Base-by-base conservation (phyloP, 1,139 yeast species). In the Kluyveromyces sp. region DNA sequence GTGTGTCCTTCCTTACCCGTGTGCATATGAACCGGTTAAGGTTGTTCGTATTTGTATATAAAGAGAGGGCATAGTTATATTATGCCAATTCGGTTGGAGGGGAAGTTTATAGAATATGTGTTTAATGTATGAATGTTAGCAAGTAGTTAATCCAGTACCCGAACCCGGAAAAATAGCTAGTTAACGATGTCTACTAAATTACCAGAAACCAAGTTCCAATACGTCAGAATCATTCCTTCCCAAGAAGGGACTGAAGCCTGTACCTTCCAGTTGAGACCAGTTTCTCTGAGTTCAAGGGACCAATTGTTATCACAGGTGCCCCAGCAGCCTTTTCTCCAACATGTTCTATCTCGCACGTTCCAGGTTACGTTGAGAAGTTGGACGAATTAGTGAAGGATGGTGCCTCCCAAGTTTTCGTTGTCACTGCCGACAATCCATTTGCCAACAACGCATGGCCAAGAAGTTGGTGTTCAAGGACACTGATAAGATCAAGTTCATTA, bases 271-370 rank as follows among this genome's bases (percentile, higher is more conserved):
- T 53, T 38, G 53, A 60, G 39, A 53, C 50, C 28, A 42, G 49
- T n/a, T 59, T 63, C 61, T 39, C 55, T 35, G 53, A 60, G 41
- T 55, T 66, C 40, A 53, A 62, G 41, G 62, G 65, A 53, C 66
- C 68, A 58, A 65, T 85, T 41, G 79, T 85, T 39, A 72, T 87
- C 57, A 87, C 90, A 37, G 77, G 87, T 48, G 95, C 86, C 29
- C 96, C 96, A 51, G 95, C 95, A 53, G 95, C 96, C 27, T 88
- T 87, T 74, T 85, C 96, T 35, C 95, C 95, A 54, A 81, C 95
- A 4, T 88, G 96, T 69, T 79, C 92, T 34, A 85, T 79, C 53
- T 71, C 75, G 56, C 96, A 89, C 67, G 78, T 88, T 54, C 96
- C 96, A 29, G 86, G 81, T 21, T 86, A 73, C 67, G 68, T 88